These are phyloP conservation scores for Cladorrhinum sp. DNA, from an alignment of 2,329 filamentous ascomycete species.

Conservation along the genomic window DNA sequence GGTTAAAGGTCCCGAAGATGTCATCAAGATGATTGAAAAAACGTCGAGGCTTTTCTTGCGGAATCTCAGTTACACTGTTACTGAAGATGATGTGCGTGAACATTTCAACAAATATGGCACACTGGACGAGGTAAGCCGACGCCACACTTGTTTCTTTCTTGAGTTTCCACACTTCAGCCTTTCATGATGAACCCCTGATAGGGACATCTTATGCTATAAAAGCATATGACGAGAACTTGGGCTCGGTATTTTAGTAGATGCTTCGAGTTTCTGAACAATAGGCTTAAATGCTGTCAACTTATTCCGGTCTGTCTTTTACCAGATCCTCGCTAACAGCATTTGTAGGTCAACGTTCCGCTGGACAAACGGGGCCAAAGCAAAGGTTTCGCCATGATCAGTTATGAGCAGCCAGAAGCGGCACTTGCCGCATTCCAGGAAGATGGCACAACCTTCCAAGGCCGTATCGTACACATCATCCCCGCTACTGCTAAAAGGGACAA, in stretches of 20 bases:
- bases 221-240: conserved; percentile 86
- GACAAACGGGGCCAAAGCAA: conserved; percentile 73
- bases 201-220: conserved; percentile 96
- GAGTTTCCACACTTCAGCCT: conserved; percentile 15
- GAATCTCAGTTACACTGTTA: conserved; percentile 79
- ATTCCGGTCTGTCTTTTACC: conserved; percentile 13
- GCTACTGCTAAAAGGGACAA: conserved; percentile 77
- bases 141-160: conserved; percentile 26
- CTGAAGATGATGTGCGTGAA: conserved; percentile 70
- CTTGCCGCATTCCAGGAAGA: conserved; percentile 79
- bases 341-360: conserved; percentile 80
- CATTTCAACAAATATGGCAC: conserved; percentile 71
- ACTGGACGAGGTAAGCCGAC: conserved; percentile 77
- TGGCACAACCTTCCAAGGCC: conserved; percentile 85
- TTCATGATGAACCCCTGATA: conserved; percentile 97
- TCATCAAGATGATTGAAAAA: conserved; percentile 61
- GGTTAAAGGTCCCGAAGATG: conserved; percentile 38
- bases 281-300: conserved; percentile 28
- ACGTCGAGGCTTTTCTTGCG: conserved; percentile 82
- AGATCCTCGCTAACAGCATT: conserved; percentile 40
- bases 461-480: conserved; percentile 85
- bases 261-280: conserved; percentile 75
- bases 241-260: conserved; percentile 99
- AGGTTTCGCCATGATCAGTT: conserved; percentile 87
- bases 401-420: conserved; percentile 67